phyloP scores from a whole-genome alignment of 2,329 filamentous ascomycete genomes.

The Juglanconis juglandina region DNA sequence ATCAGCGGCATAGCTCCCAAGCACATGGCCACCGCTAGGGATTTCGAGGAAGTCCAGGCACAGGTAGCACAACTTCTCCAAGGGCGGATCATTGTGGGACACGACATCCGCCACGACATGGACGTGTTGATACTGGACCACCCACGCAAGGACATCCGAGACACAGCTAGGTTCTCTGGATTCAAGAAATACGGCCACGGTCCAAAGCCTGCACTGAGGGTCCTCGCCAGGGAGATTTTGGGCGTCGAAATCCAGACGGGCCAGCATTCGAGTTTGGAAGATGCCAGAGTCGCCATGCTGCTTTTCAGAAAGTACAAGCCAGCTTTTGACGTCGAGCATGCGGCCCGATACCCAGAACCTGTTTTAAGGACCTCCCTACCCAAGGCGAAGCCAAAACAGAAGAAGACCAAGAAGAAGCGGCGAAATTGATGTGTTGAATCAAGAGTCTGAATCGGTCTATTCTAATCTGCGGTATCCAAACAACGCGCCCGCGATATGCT shows the following conservation, averaged over 20 bases:
- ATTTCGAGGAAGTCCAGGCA: slow-evolving; percentile 73
- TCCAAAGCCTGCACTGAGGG: slow-evolving; percentile 63
- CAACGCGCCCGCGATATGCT: background rate
- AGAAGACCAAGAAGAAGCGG: slow-evolving; percentile 39
- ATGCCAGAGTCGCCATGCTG: slow-evolving; percentile 87
- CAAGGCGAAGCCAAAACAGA: slow-evolving; percentile 36
- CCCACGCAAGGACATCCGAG: slow-evolving; percentile 72
- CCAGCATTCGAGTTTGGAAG: slow-evolving; percentile 66
- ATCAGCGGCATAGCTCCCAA: slow-evolving; percentile 78
- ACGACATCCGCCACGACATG: slow-evolving; percentile 78
- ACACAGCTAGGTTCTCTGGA: slow-evolving; percentile 74
- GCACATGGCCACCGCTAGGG: slow-evolving; percentile 66
- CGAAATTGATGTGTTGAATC: slow-evolving; percentile 26
- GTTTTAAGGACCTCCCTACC: slow-evolving; percentile 15
- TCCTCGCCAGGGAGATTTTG: slow-evolving; percentile 55
- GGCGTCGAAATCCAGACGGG: slow-evolving; percentile 62
- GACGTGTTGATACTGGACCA: slow-evolving; percentile 75
- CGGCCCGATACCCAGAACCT: slow-evolving; percentile 57
- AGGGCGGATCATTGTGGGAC: slow-evolving; percentile 73
- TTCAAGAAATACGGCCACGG: slow-evolving; percentile 70
- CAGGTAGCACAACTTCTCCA: slow-evolving; percentile 67
- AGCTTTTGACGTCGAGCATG: slow-evolving; percentile 78
- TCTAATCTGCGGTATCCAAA: background rate
- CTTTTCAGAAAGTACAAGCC: slow-evolving; percentile 80
- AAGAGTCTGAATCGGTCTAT: slow-evolving; percentile 2